These are phyloP conservation scores for Lentinula guzmanii DNA, from an alignment of 768 basidiomycete genomes.

Conservation along the genomic window DNA sequence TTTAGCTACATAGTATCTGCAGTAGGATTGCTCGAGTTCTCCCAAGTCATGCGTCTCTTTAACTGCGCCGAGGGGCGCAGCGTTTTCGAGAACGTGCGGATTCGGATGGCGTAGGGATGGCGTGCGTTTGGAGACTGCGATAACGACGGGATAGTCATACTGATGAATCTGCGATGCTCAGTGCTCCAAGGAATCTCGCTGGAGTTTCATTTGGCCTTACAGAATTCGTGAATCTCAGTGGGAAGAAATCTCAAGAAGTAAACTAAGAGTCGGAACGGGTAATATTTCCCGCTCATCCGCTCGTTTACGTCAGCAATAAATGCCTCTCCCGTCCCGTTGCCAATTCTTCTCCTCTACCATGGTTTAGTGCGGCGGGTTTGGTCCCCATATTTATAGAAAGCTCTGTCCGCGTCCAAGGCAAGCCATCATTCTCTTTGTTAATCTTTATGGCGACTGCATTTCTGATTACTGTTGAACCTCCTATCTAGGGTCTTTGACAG, in stretches of 20 bases:
- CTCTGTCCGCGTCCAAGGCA: background rate
- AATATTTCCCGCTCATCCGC: background rate
- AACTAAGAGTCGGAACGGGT: background rate
- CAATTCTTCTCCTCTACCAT: background rate
- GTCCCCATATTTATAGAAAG: background rate
- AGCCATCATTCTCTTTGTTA: background rate
- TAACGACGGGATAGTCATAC: no score
- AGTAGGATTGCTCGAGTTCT: no score
- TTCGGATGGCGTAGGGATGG: no score
- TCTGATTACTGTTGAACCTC: background rate
- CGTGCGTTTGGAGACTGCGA: no score
- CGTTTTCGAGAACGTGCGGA: no score
- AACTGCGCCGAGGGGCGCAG: no score
- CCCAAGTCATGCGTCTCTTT: no score
- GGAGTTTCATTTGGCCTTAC: no score
- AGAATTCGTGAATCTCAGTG: background rate
- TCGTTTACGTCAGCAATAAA: background rate
- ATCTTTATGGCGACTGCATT: background rate
- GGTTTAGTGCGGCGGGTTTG: background rate
- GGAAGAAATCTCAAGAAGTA: background rate
- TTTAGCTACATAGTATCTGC: no score
- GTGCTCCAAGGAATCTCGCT: no score
- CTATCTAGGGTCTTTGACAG: conserved; percentile 2
- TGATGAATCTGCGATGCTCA: no score
- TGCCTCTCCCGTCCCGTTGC: background rate